Conservation (phyloP, 148 eudicot species). For the Tetragonia tetragonoides region DNA sequence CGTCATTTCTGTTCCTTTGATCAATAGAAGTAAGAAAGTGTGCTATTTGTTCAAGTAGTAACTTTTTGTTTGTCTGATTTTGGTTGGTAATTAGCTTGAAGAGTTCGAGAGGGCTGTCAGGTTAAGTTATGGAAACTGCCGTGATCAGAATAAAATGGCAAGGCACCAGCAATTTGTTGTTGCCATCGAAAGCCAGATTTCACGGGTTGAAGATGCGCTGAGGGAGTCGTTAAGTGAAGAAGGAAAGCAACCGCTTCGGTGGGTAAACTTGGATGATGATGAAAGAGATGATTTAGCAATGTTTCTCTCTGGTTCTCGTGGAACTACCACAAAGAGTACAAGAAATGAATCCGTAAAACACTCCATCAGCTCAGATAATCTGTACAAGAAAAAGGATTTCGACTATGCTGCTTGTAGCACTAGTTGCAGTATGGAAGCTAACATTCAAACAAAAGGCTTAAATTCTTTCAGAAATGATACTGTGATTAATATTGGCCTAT, state of each 20-base stretch:
- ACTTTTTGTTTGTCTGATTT: conserved; percentile 7
- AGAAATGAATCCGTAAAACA: conserved; percentile 22
- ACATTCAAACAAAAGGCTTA: conserved; percentile 22
- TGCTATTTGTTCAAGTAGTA: conserved; percentile 1
- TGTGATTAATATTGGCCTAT: conserved; percentile 26
- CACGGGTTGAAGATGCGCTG: conserved; percentile 58
- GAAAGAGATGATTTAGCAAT: conserved; percentile 83
- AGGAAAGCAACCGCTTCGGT: conserved; percentile 56
- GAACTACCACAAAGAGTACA: conserved; percentile 23
- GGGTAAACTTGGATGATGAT: conserved; percentile 84
- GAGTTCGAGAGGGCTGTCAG: conserved; percentile 82
- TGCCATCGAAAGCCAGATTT: conserved; percentile 72
- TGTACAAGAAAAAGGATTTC: conserved; percentile 25
- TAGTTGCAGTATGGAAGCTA: conserved; percentile 19
- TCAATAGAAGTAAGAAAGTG: not conserved
- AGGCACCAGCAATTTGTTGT: conserved; percentile 78
- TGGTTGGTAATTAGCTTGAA: conserved; percentile 52
- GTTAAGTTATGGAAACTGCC: conserved; percentile 60
- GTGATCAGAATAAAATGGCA: conserved; percentile 49
- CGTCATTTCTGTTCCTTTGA: not conserved
- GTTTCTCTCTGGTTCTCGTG: conserved; percentile 67
- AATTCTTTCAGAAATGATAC: conserved; percentile 27
- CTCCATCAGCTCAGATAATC: conserved; percentile 15
- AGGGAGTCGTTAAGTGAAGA: conserved; percentile 46
- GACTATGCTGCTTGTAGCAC: conserved; percentile 29